Base-by-base conservation (phyloP, 192 early-diverging fungal genomes). In the Coemansia sp. region DNA sequence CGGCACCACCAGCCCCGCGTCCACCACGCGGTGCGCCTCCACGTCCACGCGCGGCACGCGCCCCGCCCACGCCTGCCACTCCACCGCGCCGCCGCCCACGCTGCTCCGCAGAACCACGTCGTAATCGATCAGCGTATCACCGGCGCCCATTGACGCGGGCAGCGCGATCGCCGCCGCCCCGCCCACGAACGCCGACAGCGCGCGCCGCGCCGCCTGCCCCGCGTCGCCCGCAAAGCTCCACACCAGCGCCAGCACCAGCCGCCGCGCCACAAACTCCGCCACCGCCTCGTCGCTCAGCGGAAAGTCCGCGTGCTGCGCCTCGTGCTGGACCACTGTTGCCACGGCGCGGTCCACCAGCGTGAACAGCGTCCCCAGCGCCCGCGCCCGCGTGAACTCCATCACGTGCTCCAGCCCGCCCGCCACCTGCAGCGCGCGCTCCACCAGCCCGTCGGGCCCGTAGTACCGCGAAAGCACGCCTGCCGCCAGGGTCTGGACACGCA, bases 161-260 rank as follows among this genome's bases (percentile, higher is more conserved):
- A 43, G 45, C 54, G 94, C 91, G 46, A 90, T 76, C 1, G 89
- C 83, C 4, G 87, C 83, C 6, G 82, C 76, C 11, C 80, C 82
- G 9, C 84, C 79, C 11, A 99, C 83, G 66, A 86, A 95, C 34
- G 92, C 89, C 10, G 89, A 90, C 47, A 99, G 79, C 18, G 70
- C 63, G 14, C 79, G 51, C 35, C 96, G 86, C 0, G 81, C 68
- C 7, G 86, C 88, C 23, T 88, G 74, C 36, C 86, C 82, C 10
- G 88, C 74, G 56, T 96, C 94, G 53, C 97, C 97, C 17, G 93
- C 79, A 51, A 99, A 91, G 83, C 89, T 91, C 97, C 97, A 99
- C 27, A 96, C 86, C 14, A 94, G 41, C 5, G 90, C 83, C 32
- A 89, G 68, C 8, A 90, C 68, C 19, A 98, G 76, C n/a, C 90